Evolutionary conservation across 345 rosid species (phyloP), one percentile per base, ranked within the genome.

Genomic region (Aegle marmelos): DNA sequence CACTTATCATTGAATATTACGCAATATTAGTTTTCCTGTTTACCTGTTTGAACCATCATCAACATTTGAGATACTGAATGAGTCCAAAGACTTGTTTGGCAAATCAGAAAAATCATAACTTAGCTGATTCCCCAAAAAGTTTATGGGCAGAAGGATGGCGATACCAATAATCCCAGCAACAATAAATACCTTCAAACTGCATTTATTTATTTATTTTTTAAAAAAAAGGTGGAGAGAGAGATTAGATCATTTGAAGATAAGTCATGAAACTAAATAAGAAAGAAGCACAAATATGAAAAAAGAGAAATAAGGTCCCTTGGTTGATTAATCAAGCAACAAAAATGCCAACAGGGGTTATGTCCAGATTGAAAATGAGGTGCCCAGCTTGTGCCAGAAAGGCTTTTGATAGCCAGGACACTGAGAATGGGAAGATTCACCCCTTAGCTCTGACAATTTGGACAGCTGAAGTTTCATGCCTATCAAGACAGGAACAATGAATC

Each of bases 11-110:
- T 24, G 4, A 48, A 67, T 50, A 45, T 59, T 48, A 41, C 30
- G 21, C 25, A 27, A 45, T 34, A 30, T 24, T 31, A 67, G 57
- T 65, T 54, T 17, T 24, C 16, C 16, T 39, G 17, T 78, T 58
- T 25, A 95, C 98, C 94, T 85, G 80, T 89, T 88, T 76, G 99
- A 95, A 66, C 99, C 97, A 66, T 89, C 83, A 33, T 92, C 77
- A 65, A 95, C 97, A 83, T 95, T 95, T 28, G 97, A 92, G 76
- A 93, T 89, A 79, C 98, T 90, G 88, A 95, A 93, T 7, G 89
- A 86, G 16, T 92, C 97, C 81, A 95, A 82, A 77, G 98, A 88
- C 82, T 85, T 92, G 76, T 87, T 85, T 22, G 90, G 83, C 76
- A 95, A 81, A 78, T 90, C 85, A 58, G 87, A 85, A 78, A 88